A percentile compares a stretch with the other conserved stretches of the same genome.
phyloP scores from a whole-genome alignment of 2,329 filamentous ascomycete genomes.

The Truncatella angustata region DNA sequence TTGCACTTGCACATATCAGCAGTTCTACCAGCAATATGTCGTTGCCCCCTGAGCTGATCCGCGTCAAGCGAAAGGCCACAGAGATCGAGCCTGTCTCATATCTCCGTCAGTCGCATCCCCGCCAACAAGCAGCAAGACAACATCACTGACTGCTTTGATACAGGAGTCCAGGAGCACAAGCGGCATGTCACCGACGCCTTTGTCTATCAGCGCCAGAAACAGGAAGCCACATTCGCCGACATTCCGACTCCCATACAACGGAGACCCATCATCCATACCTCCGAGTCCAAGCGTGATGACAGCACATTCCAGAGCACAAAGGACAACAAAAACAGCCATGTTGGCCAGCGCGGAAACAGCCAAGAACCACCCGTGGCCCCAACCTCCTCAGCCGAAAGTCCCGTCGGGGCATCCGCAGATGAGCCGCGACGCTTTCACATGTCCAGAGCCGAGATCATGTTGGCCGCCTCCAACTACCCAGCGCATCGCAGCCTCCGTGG shows the following conservation, averaged over 20 bases:
- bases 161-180: conserved; percentile 52
- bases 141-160: not conserved
- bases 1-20: too few relatives aligned
- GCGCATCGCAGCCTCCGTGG: conserved; percentile 24
- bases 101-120: conserved; percentile 42
- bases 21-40: conserved; percentile 42
- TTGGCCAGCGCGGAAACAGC: not conserved
- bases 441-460: conserved; percentile 44
- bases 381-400: conserved; percentile 6
- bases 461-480: conserved; percentile 22
- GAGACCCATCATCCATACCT: conserved; percentile 48
- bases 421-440: conserved; percentile 56
- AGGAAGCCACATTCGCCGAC: conserved; percentile 25
- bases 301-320: conserved; percentile 20
- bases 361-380: conserved; percentile 1
- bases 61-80: conserved; percentile 60
- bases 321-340: conserved; percentile 12
- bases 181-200: conserved; percentile 51
- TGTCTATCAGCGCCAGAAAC: conserved; percentile 54
- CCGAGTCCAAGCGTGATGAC: conserved; percentile 36
- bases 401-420: conserved; percentile 10
- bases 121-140: not conserved
- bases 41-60: conserved; percentile 56
- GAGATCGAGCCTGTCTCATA: conserved; percentile 53
- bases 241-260: conserved; percentile 17